phyloP scores from a whole-genome alignment of 2,329 filamentous ascomycete genomes.

The Penicillium rolfsii region DNA sequence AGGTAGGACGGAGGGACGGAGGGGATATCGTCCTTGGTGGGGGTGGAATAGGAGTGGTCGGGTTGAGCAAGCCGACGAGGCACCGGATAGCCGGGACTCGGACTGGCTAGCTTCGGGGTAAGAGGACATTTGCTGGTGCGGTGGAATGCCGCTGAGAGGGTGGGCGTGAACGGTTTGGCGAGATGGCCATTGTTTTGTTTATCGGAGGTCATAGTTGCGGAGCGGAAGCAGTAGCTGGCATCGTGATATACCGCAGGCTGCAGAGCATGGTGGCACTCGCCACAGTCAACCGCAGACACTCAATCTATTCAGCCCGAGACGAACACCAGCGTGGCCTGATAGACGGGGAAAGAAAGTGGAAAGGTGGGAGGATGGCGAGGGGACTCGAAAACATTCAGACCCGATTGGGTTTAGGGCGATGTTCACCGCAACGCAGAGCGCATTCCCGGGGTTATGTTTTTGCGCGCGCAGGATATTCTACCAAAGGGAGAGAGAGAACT shows the following conservation, averaged over 20 bases:
- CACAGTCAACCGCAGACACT: slow-evolving; percentile 6
- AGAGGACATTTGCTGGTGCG: slow-evolving; percentile 60
- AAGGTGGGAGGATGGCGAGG: slow-evolving; percentile 19
- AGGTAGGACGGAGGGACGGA: slow-evolving; percentile 61
- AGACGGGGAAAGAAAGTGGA: slow-evolving; percentile 10
- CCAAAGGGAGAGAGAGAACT: background rate
- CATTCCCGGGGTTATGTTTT: slow-evolving; percentile 6
- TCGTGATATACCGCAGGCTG: slow-evolving; percentile 39
- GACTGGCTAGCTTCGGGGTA: slow-evolving; percentile 61
- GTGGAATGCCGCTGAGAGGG: slow-evolving; percentile 65
- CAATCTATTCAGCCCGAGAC: background rate
- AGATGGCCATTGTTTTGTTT: slow-evolving; percentile 57
- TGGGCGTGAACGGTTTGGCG: slow-evolving; percentile 66
- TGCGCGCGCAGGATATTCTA: background rate
- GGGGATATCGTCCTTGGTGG: slow-evolving; percentile 54
- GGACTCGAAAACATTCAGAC: slow-evolving; percentile 31
- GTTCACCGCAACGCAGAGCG: slow-evolving; percentile 30
- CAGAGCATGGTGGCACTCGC: slow-evolving; percentile 42
- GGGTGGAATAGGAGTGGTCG: slow-evolving; percentile 40
- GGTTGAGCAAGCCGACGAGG: slow-evolving; percentile 39
- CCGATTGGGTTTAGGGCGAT: slow-evolving; percentile 34
- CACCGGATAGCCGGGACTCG: slow-evolving; percentile 34
- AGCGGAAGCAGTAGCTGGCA: slow-evolving; percentile 51
- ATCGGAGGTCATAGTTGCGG: slow-evolving; percentile 55
- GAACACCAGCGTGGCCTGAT: slow-evolving; percentile 22